These are phyloP conservation scores for Neurospora tetrasperma DNA, from an alignment of 495 filamentous ascomycete genomes.

Conservation along the genomic window DNA sequence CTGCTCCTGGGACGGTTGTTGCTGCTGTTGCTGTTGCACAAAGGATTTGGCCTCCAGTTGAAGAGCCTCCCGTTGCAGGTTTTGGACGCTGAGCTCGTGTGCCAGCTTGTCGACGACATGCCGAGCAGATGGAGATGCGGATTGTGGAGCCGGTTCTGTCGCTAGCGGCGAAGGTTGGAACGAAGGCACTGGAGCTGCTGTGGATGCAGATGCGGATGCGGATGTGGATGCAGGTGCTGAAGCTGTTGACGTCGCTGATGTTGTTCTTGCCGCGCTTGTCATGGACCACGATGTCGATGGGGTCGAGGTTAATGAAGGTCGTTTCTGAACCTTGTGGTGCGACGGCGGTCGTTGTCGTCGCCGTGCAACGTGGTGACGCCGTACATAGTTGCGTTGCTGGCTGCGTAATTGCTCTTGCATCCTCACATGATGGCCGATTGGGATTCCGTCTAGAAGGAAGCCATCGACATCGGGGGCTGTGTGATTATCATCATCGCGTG, in stretches of 20 bases:
- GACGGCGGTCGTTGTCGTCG: neutral
- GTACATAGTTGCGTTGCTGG: neutral
- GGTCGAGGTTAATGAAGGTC: neutral
- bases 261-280: neutral
- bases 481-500: neutral
- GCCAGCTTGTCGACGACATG: conserved; percentile 21
- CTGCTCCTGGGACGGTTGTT: neutral
- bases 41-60: neutral
- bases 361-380: neutral
- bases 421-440: neutral
- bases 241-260: neutral
- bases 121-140: neutral
- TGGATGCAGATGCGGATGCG: neutral
- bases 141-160: neutral
- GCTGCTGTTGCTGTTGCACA: conserved; percentile 2
- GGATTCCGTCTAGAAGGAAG: neutral
- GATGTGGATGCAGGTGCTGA: neutral
- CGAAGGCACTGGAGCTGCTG: neutral
- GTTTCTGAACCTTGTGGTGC: neutral
- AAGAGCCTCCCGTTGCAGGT: conserved; percentile 9
- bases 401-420: neutral
- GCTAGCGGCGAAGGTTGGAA: neutral
- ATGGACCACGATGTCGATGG: neutral
- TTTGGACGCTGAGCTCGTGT: conserved; percentile 28
- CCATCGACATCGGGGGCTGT: neutral